phyloP scores from a whole-genome alignment of 495 filamentous ascomycete species.

The Cercophora samala region DNA sequence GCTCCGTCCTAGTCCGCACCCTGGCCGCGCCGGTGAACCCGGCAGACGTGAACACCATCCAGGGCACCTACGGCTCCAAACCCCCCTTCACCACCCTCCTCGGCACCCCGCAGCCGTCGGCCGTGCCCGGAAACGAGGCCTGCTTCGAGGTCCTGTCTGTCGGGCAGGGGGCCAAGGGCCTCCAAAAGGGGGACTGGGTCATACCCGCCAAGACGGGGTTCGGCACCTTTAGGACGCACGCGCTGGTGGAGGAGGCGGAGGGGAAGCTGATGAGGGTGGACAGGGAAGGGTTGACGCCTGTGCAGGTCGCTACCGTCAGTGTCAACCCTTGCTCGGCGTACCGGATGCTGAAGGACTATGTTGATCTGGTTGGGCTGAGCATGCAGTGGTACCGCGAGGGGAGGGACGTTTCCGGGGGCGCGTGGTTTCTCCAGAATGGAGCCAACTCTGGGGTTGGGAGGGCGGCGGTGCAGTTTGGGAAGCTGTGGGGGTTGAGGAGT shows the following conservation, averaged over 20 bases:
- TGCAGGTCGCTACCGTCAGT: constrained; percentile 78
- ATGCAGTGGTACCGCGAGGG: constrained; percentile 33
- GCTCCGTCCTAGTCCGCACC: constrained; percentile 60
- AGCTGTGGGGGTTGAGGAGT: constrained; percentile 78
- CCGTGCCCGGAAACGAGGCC: constrained; percentile 75
- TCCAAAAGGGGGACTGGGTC: constrained; percentile 78
- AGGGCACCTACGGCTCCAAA: constrained; percentile 90
- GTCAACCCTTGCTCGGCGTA: constrained; percentile 95
- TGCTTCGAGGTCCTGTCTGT: constrained; percentile 77
- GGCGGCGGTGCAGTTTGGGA: constrained; percentile 79
- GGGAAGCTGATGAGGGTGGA: constrained; percentile 53
- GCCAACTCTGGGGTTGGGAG: constrained; percentile 90
- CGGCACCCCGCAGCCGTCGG: constrained; percentile 65
- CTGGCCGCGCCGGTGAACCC: constrained; percentile 93
- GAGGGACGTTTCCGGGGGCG: constrained; percentile 49
- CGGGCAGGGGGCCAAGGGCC: constrained; percentile 53
- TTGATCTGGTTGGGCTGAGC: constrained; percentile 40
- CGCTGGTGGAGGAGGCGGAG: constrained; percentile 58
- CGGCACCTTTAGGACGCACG: constrained; percentile 92
- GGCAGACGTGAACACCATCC: constrained; percentile 89
- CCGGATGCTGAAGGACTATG: constrained; percentile 85
- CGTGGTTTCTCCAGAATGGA: constrained; percentile 96
- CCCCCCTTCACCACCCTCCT: constrained; percentile 68
- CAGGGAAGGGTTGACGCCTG: constrained; percentile 58
- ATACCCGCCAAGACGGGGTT: constrained; percentile 76